Conservation (phyloP, 768 basidiomycete species). For the Auriscalpium vulgare region DNA sequence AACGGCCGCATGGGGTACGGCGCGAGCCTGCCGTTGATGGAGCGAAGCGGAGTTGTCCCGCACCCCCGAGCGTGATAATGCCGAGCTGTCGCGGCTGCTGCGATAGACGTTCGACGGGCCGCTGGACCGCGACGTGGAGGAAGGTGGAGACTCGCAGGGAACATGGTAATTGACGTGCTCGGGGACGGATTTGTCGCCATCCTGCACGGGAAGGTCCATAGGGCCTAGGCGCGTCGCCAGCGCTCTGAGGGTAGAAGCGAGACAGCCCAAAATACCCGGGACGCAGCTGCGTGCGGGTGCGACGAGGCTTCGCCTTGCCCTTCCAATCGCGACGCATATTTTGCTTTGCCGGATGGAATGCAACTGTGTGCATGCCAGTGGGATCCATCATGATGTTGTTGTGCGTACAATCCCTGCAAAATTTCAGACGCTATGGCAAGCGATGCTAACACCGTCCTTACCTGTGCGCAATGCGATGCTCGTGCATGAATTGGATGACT, state of each 20-base stretch:
- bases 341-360: conserved; percentile 5
- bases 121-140: too few relatives aligned
- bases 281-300: conserved; percentile 18
- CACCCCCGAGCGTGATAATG: too few relatives aligned
- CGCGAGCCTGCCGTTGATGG: too few relatives aligned
- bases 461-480: too few relatives aligned
- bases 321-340: neutral
- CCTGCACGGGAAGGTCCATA: conserved; percentile 14
- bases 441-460: neutral
- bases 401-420: conserved; percentile 2
- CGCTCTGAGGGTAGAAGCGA: conserved; percentile 8
- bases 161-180: conserved; percentile 11
- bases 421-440: neutral
- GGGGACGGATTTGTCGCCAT: conserved; percentile 20
- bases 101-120: too few relatives aligned
- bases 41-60: too few relatives aligned
- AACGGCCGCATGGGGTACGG: too few relatives aligned
- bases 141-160: too few relatives aligned
- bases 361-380: conserved; percentile 2
- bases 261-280: conserved; percentile 23
- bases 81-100: too few relatives aligned
- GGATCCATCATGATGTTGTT: conserved; percentile 14
- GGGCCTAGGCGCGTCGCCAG: neutral
- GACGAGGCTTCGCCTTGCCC: conserved; percentile 6
- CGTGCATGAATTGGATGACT: conserved; percentile 20